phyloP scores from a whole-genome alignment of 805 yeast species.

The Suhomyces kilbournensis region DNA sequence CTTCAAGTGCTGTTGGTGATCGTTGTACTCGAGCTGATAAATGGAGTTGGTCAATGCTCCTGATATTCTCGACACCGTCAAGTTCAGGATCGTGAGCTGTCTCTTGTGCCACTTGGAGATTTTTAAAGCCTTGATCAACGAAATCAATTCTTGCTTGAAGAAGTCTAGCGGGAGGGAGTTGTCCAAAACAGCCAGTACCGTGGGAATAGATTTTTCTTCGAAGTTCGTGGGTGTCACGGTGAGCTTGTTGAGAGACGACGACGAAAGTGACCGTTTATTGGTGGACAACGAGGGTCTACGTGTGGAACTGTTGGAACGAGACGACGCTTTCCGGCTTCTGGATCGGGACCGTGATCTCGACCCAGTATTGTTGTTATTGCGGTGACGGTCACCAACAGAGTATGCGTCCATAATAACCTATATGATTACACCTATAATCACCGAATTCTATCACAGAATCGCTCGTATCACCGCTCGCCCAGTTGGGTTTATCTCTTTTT shows the following conservation, averaged over 20 bases:
- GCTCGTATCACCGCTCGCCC: background rate
- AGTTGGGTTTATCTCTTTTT: background rate
- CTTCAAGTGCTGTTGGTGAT: constrained; percentile 26
- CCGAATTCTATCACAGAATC: background rate
- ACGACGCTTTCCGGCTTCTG: constrained; percentile 30
- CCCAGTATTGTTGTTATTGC: constrained; percentile 14
- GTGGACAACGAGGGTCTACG: constrained; percentile 16
- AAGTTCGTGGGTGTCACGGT: constrained; percentile 25
- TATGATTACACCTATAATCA: background rate
- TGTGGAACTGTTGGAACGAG: constrained; percentile 32
- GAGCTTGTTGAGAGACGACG: constrained; percentile 30
- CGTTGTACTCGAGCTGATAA: constrained; percentile 63
- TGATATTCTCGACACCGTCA: constrained; percentile 65
- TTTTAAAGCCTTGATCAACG: constrained; percentile 57
- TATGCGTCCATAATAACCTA: constrained; percentile 10
- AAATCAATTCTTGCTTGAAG: constrained; percentile 75
- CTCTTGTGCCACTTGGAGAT: constrained; percentile 80
- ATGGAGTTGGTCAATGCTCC: constrained; percentile 95
- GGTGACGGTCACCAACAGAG: constrained; percentile 1
- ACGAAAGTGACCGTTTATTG: constrained; percentile 28
- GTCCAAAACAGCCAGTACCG: constrained; percentile 63
- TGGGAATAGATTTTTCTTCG: constrained; percentile 39
- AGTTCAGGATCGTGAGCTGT: constrained; percentile 33
- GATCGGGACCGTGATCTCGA: constrained; percentile 40
- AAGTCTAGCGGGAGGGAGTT: constrained; percentile 78